A percentile compares a stretch with the other conserved stretches of the same genome.
Evolutionary conservation across 768 basidiomycete genomes (phyloP).

Genomic region (Amanita fuliginea): DNA sequence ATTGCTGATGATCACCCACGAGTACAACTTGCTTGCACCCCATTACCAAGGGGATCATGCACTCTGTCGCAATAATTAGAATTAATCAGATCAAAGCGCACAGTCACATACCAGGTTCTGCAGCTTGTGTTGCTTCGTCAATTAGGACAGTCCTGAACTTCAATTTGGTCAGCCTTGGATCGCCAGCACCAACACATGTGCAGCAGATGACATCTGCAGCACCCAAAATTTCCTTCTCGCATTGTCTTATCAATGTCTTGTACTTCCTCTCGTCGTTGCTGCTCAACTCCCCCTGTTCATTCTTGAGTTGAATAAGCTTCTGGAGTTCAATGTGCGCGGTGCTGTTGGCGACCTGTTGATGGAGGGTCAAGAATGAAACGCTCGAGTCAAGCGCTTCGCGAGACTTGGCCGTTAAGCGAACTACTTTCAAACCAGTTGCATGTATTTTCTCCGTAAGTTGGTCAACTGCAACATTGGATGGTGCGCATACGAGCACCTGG

Average conservation of each 20-base stretch:
- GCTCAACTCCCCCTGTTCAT: constrained; percentile 94
- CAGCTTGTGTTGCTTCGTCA: constrained; percentile 97
- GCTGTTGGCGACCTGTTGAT: constrained; percentile 95
- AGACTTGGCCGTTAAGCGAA: constrained; percentile 95
- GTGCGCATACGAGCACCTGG: constrained; percentile 97
- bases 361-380: constrained; percentile 86
- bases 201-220: constrained; percentile 98
- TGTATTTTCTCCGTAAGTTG: constrained; percentile 99
- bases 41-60: constrained; percentile 97
- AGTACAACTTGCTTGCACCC: constrained; percentile 98
- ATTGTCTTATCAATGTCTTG: constrained; percentile 88
- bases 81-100: constrained; percentile 3
- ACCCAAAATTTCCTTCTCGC: constrained; percentile 93
- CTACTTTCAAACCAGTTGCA: constrained; percentile 96
- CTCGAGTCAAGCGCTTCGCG: constrained; percentile 98
- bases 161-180: constrained; percentile 90
- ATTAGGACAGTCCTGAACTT: constrained; percentile 98
- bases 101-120: constrained; percentile 77
- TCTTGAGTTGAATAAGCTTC: constrained; percentile 96
- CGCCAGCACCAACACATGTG: constrained; percentile 96
- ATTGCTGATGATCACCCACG: constrained; percentile 96
- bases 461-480: constrained; percentile 98
- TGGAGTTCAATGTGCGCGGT: constrained; percentile 95
- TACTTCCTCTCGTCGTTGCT: constrained; percentile 97
- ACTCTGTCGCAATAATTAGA: constrained; percentile 45